Percentiles rank a stretch among this genome's conserved stretches.
phyloP scores from a whole-genome alignment of 2,329 filamentous ascomycete species.

The Penicillium glabrum region DNA sequence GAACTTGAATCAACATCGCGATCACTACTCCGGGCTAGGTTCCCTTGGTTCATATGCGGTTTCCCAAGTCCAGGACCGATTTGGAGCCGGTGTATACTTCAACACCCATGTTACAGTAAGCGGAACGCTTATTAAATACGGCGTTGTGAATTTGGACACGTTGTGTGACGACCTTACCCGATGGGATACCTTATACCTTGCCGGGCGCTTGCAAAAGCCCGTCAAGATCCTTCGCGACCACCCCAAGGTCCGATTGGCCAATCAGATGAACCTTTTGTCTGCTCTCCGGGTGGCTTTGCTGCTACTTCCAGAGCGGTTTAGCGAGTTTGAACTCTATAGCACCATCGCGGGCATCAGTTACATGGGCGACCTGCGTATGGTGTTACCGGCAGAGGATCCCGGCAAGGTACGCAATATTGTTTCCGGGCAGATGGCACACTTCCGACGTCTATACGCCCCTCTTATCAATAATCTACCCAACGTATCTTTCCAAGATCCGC shows the following conservation, averaged over 20 bases:
- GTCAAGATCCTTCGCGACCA: slow-evolving; percentile 97
- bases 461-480: slow-evolving; percentile 90
- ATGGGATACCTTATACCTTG: slow-evolving; percentile 96
- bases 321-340: slow-evolving; percentile 81
- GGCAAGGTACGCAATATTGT: slow-evolving; percentile 95
- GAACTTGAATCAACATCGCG: slow-evolving; percentile 81
- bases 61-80: slow-evolving; percentile 79
- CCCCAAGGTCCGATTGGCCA: slow-evolving; percentile 84
- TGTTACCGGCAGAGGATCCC: slow-evolving; percentile 83
- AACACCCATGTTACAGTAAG: slow-evolving; percentile 95
- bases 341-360: slow-evolving; percentile 93
- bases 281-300: slow-evolving; percentile 87
- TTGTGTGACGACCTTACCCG: slow-evolving; percentile 80
- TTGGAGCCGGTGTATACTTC: slow-evolving; percentile 95
- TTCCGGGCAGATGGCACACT: slow-evolving; percentile 83
- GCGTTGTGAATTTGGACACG: slow-evolving; percentile 91
- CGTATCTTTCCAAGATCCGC: slow-evolving; percentile 69
- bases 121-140: slow-evolving; percentile 95
- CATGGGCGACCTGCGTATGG: slow-evolving; percentile 94
- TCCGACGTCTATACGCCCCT: slow-evolving; percentile 86
- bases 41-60: slow-evolving; percentile 82
- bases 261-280: slow-evolving; percentile 92
- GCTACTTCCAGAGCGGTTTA: slow-evolving; percentile 79
- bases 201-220: slow-evolving; percentile 91
- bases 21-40: slow-evolving; percentile 88